A percentile compares a stretch with the other conserved stretches of the same genome.
These are phyloP conservation scores for Colletotrichum cordylinicola DNA, from an alignment of 2,329 filamentous ascomycete genomes.

Conservation along the genomic window DNA sequence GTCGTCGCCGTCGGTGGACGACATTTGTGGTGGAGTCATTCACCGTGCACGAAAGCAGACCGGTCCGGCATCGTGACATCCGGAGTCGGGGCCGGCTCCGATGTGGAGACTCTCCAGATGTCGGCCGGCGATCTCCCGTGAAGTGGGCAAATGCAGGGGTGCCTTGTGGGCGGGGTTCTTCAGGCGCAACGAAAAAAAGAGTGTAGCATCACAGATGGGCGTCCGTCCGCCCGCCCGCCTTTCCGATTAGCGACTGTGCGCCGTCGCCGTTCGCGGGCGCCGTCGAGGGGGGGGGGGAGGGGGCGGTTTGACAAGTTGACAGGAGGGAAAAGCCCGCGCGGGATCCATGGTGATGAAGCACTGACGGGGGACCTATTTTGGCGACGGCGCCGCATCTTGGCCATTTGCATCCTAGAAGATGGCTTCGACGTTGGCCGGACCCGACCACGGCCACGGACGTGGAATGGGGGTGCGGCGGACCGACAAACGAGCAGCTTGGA, in stretches of 20 bases:
- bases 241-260: conserved; percentile 14
- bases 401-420: not conserved
- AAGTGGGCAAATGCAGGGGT: not conserved
- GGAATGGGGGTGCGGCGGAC: not conserved
- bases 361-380: not conserved
- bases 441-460: conserved; percentile 3
- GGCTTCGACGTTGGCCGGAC: not conserved
- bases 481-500: not conserved
- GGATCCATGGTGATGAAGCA: not conserved
- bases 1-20: not conserved
- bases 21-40: not conserved
- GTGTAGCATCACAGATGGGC: conserved; percentile 9
- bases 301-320: conserved; percentile 9
- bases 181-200: not conserved
- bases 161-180: conserved; percentile 8
- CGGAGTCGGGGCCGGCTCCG: not conserved
- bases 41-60: not conserved
- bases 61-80: not conserved
- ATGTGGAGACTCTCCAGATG: not conserved
- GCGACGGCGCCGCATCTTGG: not conserved
- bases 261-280: not conserved
- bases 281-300: not conserved
- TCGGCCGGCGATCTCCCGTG: conserved; percentile 3
- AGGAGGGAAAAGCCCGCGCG: not conserved
- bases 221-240: not conserved